These are phyloP conservation scores for Citrus sinensis DNA, from an alignment of 345 rosid genomes.

Conservation along the genomic window DNA sequence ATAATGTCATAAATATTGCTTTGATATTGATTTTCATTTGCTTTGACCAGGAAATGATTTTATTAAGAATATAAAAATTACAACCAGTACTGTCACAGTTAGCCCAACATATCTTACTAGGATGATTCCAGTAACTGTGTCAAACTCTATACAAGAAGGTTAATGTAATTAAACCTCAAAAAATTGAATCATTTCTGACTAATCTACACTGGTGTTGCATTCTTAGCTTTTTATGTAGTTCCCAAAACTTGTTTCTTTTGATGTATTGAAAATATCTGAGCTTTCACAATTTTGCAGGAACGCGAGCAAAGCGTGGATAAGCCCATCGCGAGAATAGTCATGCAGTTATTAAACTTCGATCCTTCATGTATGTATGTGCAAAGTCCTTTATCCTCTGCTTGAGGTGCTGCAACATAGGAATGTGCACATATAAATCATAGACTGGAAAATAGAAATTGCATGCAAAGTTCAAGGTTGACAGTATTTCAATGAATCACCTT, in stretches of 20 bases:
- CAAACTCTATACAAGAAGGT: conserved; percentile 6
- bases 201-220: not conserved
- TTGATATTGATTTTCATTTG: not conserved
- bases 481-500: conserved; percentile 35
- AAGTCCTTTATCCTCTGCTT: conserved; percentile 77
- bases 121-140: not conserved
- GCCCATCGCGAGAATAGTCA: not conserved
- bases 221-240: not conserved
- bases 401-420: conserved; percentile 53
- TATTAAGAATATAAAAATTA: not conserved
- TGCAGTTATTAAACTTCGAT: conserved; percentile 21
- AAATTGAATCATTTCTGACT: not conserved
- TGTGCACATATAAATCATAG: not conserved
- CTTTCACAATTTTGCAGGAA: not conserved
- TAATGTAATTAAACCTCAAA: not conserved
- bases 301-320: not conserved
- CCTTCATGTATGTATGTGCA: conserved; percentile 38
- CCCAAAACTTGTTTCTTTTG: not conserved
- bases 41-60: not conserved
- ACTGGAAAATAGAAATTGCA: not conserved
- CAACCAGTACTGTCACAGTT: not conserved
- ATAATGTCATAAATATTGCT: not conserved
- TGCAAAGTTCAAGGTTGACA: not conserved
- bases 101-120: conserved; percentile 6
- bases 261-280: not conserved